Evolutionary conservation across 805 yeast species (phyloP).

Genomic region (Schwanniomyces occidentalis): DNA sequence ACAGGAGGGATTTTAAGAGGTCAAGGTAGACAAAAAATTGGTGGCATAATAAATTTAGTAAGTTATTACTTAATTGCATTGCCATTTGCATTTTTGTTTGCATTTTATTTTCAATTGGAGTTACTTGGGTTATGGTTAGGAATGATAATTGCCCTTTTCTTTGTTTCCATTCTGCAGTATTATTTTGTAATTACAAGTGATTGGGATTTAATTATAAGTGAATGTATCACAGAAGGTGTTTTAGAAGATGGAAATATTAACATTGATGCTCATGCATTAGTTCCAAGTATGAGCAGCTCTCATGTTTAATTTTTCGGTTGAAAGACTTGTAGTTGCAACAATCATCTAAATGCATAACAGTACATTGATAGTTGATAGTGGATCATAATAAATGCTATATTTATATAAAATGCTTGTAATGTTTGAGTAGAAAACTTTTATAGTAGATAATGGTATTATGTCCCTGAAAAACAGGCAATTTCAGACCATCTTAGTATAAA

Average conservation of each 20-base stretch:
- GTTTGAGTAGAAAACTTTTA: too few species aligned
- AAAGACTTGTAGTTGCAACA: too few species aligned
- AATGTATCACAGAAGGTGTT: slow-evolving; percentile 44
- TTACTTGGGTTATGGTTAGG: slow-evolving; percentile 54
- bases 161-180: slow-evolving; percentile 42
- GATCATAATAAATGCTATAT: too few species aligned
- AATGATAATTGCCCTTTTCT: slow-evolving; percentile 41
- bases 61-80: slow-evolving; percentile 51
- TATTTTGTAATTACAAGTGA: slow-evolving; percentile 42
- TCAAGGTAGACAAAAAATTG: slow-evolving; percentile 58
- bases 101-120: slow-evolving; percentile 38
- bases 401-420: too few species aligned
- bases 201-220: slow-evolving; percentile 44
- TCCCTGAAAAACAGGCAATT: too few species aligned
- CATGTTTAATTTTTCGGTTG: slow-evolving; percentile 13
- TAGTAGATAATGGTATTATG: too few species aligned
- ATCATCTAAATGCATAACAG: too few species aligned
- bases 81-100: slow-evolving; percentile 47
- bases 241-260: slow-evolving; percentile 31
- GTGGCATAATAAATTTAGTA: slow-evolving; percentile 50
- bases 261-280: slow-evolving; percentile 31
- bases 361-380: too few species aligned
- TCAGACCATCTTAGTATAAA: too few species aligned
- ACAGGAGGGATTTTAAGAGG: slow-evolving; percentile 59
- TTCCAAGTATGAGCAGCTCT: slow-evolving; percentile 30